A percentile compares a stretch with the other conserved stretches of the same genome.
These are phyloP conservation scores for Raphanus raphanistrum DNA, from an alignment of 345 rosid genomes.

Conservation along the genomic window DNA sequence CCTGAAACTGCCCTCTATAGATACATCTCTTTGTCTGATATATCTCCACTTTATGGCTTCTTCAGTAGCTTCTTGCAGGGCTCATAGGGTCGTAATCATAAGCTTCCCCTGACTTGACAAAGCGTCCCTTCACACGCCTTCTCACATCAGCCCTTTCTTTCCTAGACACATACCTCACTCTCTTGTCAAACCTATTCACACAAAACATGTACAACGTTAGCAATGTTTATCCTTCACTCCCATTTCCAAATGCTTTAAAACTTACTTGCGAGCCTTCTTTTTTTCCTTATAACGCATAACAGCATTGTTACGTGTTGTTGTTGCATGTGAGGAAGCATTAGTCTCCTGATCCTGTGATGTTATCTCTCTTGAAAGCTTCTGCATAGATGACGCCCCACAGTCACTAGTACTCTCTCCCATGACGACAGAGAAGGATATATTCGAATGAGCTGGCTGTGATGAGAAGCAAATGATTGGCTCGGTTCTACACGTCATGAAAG, in stretches of 20 bases:
- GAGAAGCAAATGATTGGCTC: slow-evolving; percentile 68
- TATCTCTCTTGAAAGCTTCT: slow-evolving; percentile 72
- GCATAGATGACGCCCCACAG: slow-evolving; percentile 68
- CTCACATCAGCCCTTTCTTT: slow-evolving; percentile 80
- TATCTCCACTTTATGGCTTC: slow-evolving; percentile 11
- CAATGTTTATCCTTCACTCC: neutral
- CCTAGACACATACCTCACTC: slow-evolving; percentile 68
- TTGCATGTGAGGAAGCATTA: slow-evolving; percentile 35
- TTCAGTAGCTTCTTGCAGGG: slow-evolving; percentile 79
- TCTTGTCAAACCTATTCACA: slow-evolving; percentile 76
- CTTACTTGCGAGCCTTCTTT: slow-evolving; percentile 91
- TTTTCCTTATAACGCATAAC: slow-evolving; percentile 92
- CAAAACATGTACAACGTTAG: neutral
- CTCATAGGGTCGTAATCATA: slow-evolving; percentile 85
- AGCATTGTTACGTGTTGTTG: slow-evolving; percentile 65
- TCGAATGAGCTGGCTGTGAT: slow-evolving; percentile 58
- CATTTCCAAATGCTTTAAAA: neutral
- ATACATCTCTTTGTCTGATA: slow-evolving; percentile 1
- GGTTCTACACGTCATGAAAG: slow-evolving; percentile 73
- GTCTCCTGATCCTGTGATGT: slow-evolving; percentile 59
- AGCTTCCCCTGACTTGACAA: slow-evolving; percentile 89
- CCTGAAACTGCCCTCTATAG: neutral
- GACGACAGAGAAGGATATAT: slow-evolving; percentile 77
- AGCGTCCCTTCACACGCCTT: slow-evolving; percentile 89
- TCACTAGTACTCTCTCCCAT: slow-evolving; percentile 70